phyloP scores from a whole-genome alignment of 768 basidiomycete species.

The Naganishia vishniacii region DNA sequence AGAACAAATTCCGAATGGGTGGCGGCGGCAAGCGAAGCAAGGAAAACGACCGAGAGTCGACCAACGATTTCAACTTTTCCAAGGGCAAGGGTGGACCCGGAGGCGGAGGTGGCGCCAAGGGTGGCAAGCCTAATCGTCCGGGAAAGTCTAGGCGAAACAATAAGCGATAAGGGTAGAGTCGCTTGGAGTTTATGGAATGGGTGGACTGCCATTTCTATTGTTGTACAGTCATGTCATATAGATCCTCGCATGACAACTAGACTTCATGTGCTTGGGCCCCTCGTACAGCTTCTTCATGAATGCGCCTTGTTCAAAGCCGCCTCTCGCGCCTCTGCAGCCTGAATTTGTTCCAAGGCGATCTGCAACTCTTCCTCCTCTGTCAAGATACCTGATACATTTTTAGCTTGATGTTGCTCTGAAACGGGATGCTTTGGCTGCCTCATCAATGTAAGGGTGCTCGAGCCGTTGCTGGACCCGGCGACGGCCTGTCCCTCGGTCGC shows the following conservation, averaged over 20 bases:
- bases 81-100: slow-evolving; percentile 38
- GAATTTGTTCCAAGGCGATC: slow-evolving; percentile 14
- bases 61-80: slow-evolving; percentile 61
- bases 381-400: slow-evolving; percentile 9
- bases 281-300: too few relatives aligned
- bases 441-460: too few relatives aligned
- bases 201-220: not conserved
- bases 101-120: slow-evolving; percentile 39
- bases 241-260: too few relatives aligned
- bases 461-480: not conserved
- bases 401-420: not conserved
- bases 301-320: not conserved
- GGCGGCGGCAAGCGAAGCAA: slow-evolving; percentile 60
- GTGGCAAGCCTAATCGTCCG: slow-evolving; percentile 38
- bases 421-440: too few relatives aligned
- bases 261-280: too few relatives aligned
- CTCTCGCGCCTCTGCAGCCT: slow-evolving; percentile 9
- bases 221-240: not conserved
- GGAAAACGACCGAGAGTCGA: slow-evolving; percentile 74
- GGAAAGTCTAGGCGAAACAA: slow-evolving; percentile 35
- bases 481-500: not conserved
- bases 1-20: slow-evolving; percentile 73
- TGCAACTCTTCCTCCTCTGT: slow-evolving; percentile 11
- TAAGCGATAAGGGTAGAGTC: slow-evolving; percentile 14
- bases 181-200: not conserved